Evolutionary conservation across 768 basidiomycete species (phyloP).

Genomic region (Russula abietina): DNA sequence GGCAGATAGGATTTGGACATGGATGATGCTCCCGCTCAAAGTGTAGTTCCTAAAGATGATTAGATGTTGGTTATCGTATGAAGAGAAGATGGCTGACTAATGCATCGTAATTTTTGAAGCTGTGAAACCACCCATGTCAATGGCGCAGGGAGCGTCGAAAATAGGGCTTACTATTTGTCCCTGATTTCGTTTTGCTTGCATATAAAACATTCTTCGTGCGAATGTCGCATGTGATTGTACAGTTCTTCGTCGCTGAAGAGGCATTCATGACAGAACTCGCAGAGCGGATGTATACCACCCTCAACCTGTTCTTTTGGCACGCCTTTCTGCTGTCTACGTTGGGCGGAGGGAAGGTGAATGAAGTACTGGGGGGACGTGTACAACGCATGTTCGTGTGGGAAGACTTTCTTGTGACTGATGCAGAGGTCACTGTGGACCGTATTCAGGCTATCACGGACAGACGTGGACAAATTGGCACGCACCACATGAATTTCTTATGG

Average conservation of each 20-base stretch:
- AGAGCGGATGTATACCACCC: slow-evolving; percentile 70
- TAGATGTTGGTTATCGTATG: neutral
- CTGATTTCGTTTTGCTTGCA: slow-evolving; percentile 77
- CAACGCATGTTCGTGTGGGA: slow-evolving; percentile 88
- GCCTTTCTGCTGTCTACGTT: slow-evolving; percentile 36
- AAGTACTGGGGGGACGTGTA: slow-evolving; percentile 63
- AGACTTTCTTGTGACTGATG: slow-evolving; percentile 85
- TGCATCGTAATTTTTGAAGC: slow-evolving; percentile 73
- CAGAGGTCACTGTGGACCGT: slow-evolving; percentile 66
- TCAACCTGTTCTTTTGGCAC: slow-evolving; percentile 52
- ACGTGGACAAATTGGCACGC: slow-evolving; percentile 27
- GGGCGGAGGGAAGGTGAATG: slow-evolving; percentile 72
- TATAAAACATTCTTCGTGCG: slow-evolving; percentile 94
- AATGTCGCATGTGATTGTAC: slow-evolving; percentile 88
- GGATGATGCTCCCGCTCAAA: slow-evolving; percentile 72
- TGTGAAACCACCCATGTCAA: slow-evolving; percentile 30
- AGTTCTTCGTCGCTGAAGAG: slow-evolving; percentile 92
- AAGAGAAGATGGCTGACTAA: slow-evolving; percentile 41
- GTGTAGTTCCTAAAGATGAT: slow-evolving; percentile 54
- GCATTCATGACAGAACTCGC: slow-evolving; percentile 87
- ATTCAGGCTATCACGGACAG: neutral
- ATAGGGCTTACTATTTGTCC: slow-evolving; percentile 71
- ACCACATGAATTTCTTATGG: slow-evolving; percentile 84
- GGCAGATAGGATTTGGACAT: slow-evolving; percentile 68
- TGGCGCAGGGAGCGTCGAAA: neutral